These are phyloP conservation scores for Linnemannia elongata DNA, from an alignment of 192 early-diverging fungal genomes.

Conservation along the genomic window DNA sequence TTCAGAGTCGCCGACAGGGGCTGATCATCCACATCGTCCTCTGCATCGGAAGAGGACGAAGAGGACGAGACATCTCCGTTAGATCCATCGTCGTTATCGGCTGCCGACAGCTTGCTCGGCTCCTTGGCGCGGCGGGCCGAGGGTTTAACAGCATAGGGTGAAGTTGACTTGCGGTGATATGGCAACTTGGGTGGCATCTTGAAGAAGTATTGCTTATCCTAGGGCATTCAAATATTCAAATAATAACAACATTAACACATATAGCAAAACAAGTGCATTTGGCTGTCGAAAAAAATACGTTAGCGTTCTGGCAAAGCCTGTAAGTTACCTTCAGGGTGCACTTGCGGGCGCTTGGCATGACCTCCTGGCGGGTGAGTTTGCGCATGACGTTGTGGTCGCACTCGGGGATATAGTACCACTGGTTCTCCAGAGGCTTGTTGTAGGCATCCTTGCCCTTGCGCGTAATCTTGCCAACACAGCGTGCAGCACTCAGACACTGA, in stretches of 20 bases:
- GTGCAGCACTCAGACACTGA: slow-evolving; percentile 52
- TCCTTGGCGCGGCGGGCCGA: slow-evolving; percentile 41
- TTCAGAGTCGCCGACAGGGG: neutral
- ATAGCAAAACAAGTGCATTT: neutral
- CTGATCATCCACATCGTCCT: slow-evolving; percentile 20
- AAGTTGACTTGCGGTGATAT: slow-evolving; percentile 58
- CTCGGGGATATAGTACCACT: slow-evolving; percentile 68
- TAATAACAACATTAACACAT: neutral
- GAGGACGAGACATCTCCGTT: slow-evolving; percentile 28
- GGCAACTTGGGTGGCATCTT: slow-evolving; percentile 70
- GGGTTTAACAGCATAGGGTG: slow-evolving; percentile 50
- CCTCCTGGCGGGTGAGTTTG: slow-evolving; percentile 62
- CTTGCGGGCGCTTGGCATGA: slow-evolving; percentile 66
- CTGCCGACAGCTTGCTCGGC: slow-evolving; percentile 26
- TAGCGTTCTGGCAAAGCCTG: neutral
- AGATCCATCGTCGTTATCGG: slow-evolving; percentile 15
- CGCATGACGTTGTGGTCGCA: slow-evolving; percentile 68
- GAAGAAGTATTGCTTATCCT: slow-evolving; percentile 67
- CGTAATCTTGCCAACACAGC: slow-evolving; percentile 65
- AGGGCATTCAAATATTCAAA: neutral
- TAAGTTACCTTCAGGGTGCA: slow-evolving; percentile 64
- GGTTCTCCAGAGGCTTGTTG: slow-evolving; percentile 65
- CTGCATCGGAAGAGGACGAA: slow-evolving; percentile 24
- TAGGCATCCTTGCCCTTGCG: slow-evolving; percentile 70
- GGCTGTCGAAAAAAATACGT: neutral